Evolutionary conservation across 78 protist species (phyloP).

Genomic region (Dictyostelium discoideum): DNA sequence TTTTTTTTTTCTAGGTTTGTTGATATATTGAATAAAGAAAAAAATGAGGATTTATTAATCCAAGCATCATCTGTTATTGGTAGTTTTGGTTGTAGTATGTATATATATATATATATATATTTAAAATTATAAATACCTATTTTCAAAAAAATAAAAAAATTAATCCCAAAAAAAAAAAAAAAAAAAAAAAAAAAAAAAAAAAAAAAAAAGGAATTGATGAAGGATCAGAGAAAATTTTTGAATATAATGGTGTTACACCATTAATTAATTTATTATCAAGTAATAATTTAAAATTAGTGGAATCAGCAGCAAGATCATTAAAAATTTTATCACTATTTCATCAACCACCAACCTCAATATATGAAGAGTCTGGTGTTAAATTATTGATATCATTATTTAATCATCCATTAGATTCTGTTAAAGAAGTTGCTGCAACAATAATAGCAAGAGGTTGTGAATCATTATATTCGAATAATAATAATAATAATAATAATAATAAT

Average conservation of each 20-base stretch:
- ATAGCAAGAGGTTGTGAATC: constrained; percentile 58
- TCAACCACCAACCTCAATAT: constrained; percentile 38
- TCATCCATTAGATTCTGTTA: constrained; percentile 44
- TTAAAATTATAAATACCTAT: no score
- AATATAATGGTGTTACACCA: constrained; percentile 16
- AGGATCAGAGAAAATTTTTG: constrained; percentile 24
- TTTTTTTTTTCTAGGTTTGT: constrained; percentile 10
- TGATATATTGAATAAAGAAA: constrained; percentile 24
- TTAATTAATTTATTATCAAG: constrained; percentile 45
- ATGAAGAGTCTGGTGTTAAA: constrained; percentile 43
- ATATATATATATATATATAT: no score
- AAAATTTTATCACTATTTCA: constrained; percentile 15
- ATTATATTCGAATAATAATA: not conserved
- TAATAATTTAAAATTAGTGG: constrained; percentile 43
- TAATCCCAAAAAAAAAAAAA: no score
- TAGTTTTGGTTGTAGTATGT: constrained; percentile 62
- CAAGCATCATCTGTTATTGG: constrained; percentile 59
- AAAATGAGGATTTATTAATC: constrained; percentile 46
- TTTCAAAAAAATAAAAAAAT: no score
- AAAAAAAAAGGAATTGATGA: constrained; percentile 27
- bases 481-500: not conserved
- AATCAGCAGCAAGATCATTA: constrained; percentile 66
- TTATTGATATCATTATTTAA: constrained; percentile 36
- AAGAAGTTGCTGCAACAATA: constrained; percentile 49
- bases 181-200: no score